Conservation (phyloP, 192 early-diverging fungal genomes). For the Diversispora eburnea region DNA sequence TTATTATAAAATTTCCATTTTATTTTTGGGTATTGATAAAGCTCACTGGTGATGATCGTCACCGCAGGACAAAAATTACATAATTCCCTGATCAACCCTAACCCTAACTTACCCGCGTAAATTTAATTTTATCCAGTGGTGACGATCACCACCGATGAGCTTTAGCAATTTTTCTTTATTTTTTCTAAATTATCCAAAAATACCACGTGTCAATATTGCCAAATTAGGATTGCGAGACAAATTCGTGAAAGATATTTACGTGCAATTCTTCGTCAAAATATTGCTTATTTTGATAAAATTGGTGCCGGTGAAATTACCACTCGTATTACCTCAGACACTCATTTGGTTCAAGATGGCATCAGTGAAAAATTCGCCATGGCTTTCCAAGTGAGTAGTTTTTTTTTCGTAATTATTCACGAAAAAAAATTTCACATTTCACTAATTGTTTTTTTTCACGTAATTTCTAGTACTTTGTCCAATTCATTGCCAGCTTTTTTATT, state of each 20-base stretch:
- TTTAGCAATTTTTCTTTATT: too few species aligned
- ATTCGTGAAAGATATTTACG: constrained; percentile 75
- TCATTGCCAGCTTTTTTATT: constrained; percentile 62
- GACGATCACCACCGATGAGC: too few species aligned
- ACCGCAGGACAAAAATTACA: too few species aligned
- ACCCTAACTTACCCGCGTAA: too few species aligned
- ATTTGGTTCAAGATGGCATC: constrained; percentile 87
- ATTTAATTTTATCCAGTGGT: too few species aligned
- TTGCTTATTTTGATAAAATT: constrained; percentile 83
- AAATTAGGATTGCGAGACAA: constrained; percentile 43
- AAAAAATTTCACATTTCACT: neutral
- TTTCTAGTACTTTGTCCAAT: constrained; percentile 43
- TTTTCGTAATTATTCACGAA: neutral
- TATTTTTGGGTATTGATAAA: too few species aligned
- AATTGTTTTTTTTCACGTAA: neutral
- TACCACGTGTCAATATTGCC: too few species aligned
- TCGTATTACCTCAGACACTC: constrained; percentile 82
- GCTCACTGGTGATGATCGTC: too few species aligned
- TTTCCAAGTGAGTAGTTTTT: constrained; percentile 28
- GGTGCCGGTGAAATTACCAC: constrained; percentile 78
- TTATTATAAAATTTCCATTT: too few species aligned
- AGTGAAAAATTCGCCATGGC: constrained; percentile 77
- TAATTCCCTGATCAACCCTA: too few species aligned
- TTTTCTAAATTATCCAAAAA: too few species aligned
- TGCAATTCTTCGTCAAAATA: constrained; percentile 79